A percentile compares a stretch with the other conserved stretches of the same genome.
These are phyloP conservation scores for Russula griseocarnosa DNA, from an alignment of 768 basidiomycete genomes.

Conservation along the genomic window DNA sequence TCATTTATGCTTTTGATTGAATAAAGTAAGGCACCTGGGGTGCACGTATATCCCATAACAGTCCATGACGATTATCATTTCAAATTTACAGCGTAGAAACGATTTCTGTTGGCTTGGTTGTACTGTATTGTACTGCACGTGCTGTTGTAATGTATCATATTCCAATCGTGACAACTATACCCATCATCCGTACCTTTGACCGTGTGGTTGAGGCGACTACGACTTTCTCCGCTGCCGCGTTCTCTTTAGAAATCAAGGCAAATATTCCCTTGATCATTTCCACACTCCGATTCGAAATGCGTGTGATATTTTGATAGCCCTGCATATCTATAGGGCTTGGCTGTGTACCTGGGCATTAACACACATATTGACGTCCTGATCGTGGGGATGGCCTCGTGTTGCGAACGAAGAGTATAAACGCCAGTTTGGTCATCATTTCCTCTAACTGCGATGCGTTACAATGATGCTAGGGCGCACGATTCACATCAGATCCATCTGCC, in stretches of 20 bases:
- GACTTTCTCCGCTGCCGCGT: not conserved
- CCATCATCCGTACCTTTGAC: too few species aligned
- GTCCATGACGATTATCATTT: not conserved
- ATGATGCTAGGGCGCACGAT: constrained; percentile 34
- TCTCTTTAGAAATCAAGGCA: not conserved
- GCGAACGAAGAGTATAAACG: too few species aligned
- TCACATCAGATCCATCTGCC: constrained; percentile 36
- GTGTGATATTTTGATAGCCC: constrained; percentile 40
- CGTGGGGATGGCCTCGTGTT: too few species aligned
- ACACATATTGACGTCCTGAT: constrained; percentile 41
- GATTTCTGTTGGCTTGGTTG: not conserved
- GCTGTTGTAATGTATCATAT: not conserved
- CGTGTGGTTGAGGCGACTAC: not conserved
- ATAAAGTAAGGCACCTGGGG: not conserved
- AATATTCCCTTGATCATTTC: not conserved
- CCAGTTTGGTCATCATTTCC: too few species aligned
- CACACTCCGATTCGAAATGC: not conserved
- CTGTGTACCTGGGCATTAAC: constrained; percentile 50
- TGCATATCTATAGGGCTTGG: constrained; percentile 58
- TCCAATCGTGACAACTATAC: not conserved
- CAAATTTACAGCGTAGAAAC: not conserved
- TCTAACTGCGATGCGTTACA: too few species aligned
- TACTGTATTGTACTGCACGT: not conserved
- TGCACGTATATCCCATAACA: not conserved
- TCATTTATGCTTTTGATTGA: not conserved